A percentile compares a stretch with the other conserved stretches of the same genome.
Conservation (phyloP, 768 basidiomycete species). For the Tylopilus sp. region DNA sequence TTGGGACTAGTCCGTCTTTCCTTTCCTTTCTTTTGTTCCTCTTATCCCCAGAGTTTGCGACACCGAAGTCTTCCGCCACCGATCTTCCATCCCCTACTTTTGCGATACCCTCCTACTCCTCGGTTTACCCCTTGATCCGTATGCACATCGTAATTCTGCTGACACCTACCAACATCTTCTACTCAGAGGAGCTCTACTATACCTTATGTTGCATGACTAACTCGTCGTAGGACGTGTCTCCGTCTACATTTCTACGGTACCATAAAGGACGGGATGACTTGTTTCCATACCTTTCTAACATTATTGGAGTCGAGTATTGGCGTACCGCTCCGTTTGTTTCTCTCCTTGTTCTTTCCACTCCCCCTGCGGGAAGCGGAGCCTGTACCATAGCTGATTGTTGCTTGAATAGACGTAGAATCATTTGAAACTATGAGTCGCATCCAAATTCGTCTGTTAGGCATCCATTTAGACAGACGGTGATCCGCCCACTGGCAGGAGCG, state of each 20-base stretch:
- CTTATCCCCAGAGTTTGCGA: constrained; percentile 4
- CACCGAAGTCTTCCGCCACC: neutral
- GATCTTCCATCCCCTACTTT: constrained; percentile 2
- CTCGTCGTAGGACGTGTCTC: constrained; percentile 20
- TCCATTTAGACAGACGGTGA: no score
- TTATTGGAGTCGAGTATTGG: constrained; percentile 20
- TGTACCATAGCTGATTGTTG: constrained; percentile 11
- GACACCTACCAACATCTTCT: constrained; percentile 6
- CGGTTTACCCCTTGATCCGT: constrained; percentile 1
- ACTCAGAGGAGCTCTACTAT: constrained; percentile 19
- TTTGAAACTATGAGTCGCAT: no score
- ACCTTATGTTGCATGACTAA: constrained; percentile 26
- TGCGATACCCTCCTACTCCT: constrained; percentile 23
- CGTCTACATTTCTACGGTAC: constrained; percentile 11
- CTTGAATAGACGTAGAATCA: neutral
- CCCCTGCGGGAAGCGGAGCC: neutral
- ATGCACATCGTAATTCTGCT: constrained; percentile 7
- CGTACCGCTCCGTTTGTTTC: constrained; percentile 11
- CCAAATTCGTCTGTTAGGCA: no score
- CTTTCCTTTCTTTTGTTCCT: neutral
- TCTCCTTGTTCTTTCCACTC: neutral
- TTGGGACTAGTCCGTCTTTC: constrained; percentile 52
- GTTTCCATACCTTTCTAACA: constrained; percentile 21
- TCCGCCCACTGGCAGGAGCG: no score
- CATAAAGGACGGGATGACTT: constrained; percentile 17